These are phyloP conservation scores for Ochromonas danica DNA, from an alignment of 108 stramenopile species.

Conservation along the genomic window DNA sequence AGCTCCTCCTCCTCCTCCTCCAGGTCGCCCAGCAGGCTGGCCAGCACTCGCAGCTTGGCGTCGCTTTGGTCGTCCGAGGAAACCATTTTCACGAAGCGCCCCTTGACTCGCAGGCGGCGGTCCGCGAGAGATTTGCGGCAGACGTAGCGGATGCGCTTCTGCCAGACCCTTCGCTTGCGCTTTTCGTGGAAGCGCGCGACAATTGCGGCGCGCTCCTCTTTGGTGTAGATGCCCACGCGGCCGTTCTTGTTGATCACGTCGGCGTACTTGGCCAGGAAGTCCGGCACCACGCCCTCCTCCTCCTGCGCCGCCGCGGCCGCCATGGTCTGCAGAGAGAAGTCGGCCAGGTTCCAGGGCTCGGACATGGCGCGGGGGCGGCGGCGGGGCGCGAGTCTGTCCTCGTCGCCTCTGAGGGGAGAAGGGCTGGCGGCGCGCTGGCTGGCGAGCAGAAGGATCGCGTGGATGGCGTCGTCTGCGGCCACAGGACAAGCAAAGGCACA, in stretches of 20 bases:
- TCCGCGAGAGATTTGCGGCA: slow-evolving; percentile 95
- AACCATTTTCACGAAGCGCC: slow-evolving; percentile 83
- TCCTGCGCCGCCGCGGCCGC: neutral
- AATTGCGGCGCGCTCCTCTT: slow-evolving; percentile 77
- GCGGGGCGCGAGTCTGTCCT: no score
- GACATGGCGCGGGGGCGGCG: slow-evolving; percentile 17
- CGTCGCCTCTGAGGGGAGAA: no score
- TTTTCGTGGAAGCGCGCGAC: slow-evolving; percentile 82
- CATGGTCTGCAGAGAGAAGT: neutral
- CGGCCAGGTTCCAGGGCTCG: slow-evolving; percentile 5
- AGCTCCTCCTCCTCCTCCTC: neutral
- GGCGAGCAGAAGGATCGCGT: no score
- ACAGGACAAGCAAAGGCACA: no score
- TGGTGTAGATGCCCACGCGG: slow-evolving; percentile 92
- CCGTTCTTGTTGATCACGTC: slow-evolving; percentile 84
- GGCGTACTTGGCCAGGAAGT: slow-evolving; percentile 52
- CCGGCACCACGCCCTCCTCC: slow-evolving; percentile 34
- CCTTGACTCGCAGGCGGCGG: slow-evolving; percentile 88
- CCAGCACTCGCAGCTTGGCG: neutral
- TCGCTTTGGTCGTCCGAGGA: no score
- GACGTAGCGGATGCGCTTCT: slow-evolving; percentile 93
- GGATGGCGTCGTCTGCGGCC: no score
- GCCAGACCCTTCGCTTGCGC: slow-evolving; percentile 82
- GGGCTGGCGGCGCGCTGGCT: no score
- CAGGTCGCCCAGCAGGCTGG: neutral